Percentiles rank a stretch among this genome's conserved stretches.
These are phyloP conservation scores for Annulohypoxylon truncatum DNA, from an alignment of 2,329 filamentous ascomycete genomes.

Conservation along the genomic window DNA sequence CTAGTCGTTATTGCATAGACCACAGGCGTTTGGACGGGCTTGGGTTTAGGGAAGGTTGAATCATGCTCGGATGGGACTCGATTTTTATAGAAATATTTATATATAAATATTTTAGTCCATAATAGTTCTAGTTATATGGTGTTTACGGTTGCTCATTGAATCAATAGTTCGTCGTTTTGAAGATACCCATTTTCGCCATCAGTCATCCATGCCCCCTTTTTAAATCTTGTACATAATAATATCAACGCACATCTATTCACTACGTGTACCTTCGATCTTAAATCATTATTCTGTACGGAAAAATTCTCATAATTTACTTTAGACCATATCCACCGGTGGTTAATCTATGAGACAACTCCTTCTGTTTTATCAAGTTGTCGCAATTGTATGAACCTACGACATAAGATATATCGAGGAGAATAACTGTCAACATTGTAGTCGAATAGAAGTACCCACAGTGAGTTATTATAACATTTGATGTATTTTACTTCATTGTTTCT, in stretches of 20 bases:
- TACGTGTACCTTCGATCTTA: no score
- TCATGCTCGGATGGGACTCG: slow-evolving; percentile 13
- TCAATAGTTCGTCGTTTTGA: not conserved
- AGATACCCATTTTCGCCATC: no score
- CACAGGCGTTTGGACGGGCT: slow-evolving; percentile 30
- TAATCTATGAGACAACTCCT: not conserved
- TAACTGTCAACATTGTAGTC: not conserved
- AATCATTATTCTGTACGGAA: no score
- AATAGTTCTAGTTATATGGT: not conserved
- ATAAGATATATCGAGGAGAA: not conserved
- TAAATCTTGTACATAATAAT: not conserved
- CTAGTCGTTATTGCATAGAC: slow-evolving; percentile 32
- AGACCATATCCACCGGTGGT: not conserved
- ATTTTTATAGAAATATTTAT: slow-evolving; percentile 11
- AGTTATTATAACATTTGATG: not conserved
- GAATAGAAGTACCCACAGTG: not conserved
- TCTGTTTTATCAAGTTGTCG: no score
- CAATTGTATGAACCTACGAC: no score
- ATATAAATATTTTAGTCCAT: slow-evolving; percentile 8
- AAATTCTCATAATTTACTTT: no score
- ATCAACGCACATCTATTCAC: no score
- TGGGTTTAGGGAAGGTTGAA: not conserved
- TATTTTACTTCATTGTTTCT: not conserved
- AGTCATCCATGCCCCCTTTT: no score
- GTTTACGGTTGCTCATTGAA: not conserved